Conservation (phyloP, 2,329 filamentous ascomycete genomes). For the Aspergillus melleus region DNA sequence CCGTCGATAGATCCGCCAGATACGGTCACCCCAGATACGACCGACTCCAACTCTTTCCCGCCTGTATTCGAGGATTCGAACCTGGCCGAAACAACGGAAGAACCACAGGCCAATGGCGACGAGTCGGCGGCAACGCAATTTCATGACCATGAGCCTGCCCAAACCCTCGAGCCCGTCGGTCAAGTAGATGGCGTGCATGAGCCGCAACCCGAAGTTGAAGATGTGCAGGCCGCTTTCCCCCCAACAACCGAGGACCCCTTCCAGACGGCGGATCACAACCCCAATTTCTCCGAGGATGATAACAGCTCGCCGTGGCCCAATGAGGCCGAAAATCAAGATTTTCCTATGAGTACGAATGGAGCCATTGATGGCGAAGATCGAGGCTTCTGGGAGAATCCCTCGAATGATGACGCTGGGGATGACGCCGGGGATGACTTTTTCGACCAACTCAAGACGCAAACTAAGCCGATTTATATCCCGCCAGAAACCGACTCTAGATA, state of each 20-base stretch:
- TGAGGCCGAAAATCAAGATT: slow-evolving; percentile 4
- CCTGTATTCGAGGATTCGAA: not conserved
- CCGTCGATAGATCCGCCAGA: not conserved
- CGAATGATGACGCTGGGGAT: slow-evolving; percentile 45
- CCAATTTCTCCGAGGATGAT: not conserved
- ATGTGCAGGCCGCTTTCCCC: not conserved
- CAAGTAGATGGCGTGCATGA: not conserved
- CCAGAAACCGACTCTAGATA: slow-evolving; percentile 58
- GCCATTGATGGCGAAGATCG: slow-evolving; percentile 17
- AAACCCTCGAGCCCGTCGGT: not conserved
- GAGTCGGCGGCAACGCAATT: not conserved
- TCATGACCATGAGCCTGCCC: not conserved
- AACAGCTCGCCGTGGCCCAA: slow-evolving; percentile 2
- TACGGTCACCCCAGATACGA: not conserved
- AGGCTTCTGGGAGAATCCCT: slow-evolving; percentile 47
- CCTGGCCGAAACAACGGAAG: not conserved
- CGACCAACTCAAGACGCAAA: slow-evolving; percentile 47
- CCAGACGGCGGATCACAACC: not conserved
- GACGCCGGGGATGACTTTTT: slow-evolving; percentile 61
- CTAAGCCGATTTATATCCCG: slow-evolving; percentile 38
- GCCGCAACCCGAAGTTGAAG: not conserved
- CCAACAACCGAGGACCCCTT: not conserved
- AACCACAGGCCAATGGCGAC: not conserved
- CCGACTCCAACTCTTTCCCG: not conserved
- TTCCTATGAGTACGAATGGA: slow-evolving; percentile 9